Base-by-base conservation (phyloP, 2,329 filamentous ascomycete species). In the Neoscytalidium dimidiatum region DNA sequence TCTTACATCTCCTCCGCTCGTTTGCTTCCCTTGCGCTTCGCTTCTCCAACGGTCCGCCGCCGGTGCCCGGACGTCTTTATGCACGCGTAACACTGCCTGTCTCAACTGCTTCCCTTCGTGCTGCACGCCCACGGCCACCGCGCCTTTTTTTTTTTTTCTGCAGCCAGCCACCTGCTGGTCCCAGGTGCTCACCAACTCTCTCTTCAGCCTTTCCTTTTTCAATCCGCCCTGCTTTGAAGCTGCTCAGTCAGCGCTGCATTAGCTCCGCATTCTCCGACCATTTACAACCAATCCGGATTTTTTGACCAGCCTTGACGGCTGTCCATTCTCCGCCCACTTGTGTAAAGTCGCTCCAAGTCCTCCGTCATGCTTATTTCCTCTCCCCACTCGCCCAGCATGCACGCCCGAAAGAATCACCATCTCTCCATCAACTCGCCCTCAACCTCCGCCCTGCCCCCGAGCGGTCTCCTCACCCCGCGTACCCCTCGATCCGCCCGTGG, bases 351-450 rank as follows among this genome's bases (percentile, higher is more conserved):
- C 49, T 13, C 21, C 9, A 23, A 3, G 64, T 62, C 48, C 48
- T 38, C 51, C 51, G 51, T 41, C 62, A 64, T 64, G 51, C 52
- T 53, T 21, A 58, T 57, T 51, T 52, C 51, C 43, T 64, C 51
- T 57, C 61, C 61, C 38, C 58, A 49, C 58, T 62, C 58, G 58
- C 46, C 63, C 63, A 77, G 70, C 57, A 82, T 83, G 80, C 78
- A 81, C 68, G 79, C 78, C 68, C 75, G 81, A 68, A 74, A 80
- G 66, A 82, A 82, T 69, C 81, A 80, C 14, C 79, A 78, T 68
- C 75, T 82, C 62, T 79, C 78, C n/a, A 77, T 81, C 53, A 79
- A 79, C 52, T 79, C 81, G 49, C 78, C 72, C 67, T 77, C 28
- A 72, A 71, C 60, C 3, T 75, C 75, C 1, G 72, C 67, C 35